These are phyloP conservation scores for Globisporangium cylindrosporum DNA, from an alignment of 352 stramenopile genomes.

Conservation along the genomic window DNA sequence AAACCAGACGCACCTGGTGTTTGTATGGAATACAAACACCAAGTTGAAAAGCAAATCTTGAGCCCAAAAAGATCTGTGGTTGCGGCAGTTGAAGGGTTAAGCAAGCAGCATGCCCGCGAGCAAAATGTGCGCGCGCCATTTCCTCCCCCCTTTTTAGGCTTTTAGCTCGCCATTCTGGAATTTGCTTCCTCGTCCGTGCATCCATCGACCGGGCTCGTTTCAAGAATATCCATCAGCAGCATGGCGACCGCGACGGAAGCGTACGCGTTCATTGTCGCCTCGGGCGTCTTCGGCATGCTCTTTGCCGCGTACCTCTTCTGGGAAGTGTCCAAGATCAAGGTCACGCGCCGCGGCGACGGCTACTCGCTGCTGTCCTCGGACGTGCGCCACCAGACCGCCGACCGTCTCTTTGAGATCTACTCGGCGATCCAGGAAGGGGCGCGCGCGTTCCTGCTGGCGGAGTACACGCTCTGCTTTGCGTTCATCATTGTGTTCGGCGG, in stretches of 20 bases:
- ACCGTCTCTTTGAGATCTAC: conserved; percentile 92
- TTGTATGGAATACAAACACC: conserved; percentile 29
- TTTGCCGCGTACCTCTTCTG: conserved; percentile 86
- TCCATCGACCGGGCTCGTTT: conserved; percentile 11
- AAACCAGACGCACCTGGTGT: conserved; percentile 10
- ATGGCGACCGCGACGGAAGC: conserved; percentile 62
- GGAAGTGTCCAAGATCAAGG: conserved; percentile 88
- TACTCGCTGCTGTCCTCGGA: conserved; percentile 78
- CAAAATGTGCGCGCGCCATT: background rate
- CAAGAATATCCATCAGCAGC: conserved; percentile 17
- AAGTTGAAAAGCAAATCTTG: background rate
- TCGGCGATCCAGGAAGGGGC: conserved; percentile 97
- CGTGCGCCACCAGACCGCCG: conserved; percentile 75
- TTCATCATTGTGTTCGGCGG: conserved; percentile 93
- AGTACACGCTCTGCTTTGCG: conserved; percentile 98
- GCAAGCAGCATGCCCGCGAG: background rate
- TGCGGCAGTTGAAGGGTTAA: conserved; percentile 18
- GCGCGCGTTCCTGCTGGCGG: conserved; percentile 96
- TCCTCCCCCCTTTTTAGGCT: background rate
- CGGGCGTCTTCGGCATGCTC: conserved; percentile 73
- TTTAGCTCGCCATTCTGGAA: conserved; percentile 49
- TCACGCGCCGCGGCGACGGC: conserved; percentile 78
- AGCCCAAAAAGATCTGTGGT: conserved; percentile 20
- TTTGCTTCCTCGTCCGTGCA: conserved; percentile 43
- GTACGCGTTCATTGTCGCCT: conserved; percentile 62